Evolutionary conservation across 495 filamentous ascomycete species (phyloP).

Genomic region (Talaromyces proteolyticus): DNA sequence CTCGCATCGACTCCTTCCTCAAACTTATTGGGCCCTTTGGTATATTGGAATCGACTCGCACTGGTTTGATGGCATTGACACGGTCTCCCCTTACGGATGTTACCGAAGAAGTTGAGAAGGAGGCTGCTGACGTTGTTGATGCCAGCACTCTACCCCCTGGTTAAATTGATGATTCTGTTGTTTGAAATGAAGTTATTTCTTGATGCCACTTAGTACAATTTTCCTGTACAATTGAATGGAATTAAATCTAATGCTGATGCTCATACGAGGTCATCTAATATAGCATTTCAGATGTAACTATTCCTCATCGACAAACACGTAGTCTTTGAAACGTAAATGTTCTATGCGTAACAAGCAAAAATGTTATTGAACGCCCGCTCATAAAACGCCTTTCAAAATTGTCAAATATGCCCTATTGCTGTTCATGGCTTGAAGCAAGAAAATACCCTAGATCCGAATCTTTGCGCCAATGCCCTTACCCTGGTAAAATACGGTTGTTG

Average conservation of each 20-base stretch:
- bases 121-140: slow-evolving; percentile 90
- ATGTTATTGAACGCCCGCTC: too few relatives aligned
- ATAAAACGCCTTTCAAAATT: too few relatives aligned
- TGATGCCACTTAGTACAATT: too few relatives aligned
- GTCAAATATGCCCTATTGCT: too few relatives aligned
- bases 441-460: slow-evolving; percentile 51
- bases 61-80: slow-evolving; percentile 92
- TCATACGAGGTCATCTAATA: too few relatives aligned
- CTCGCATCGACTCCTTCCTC: slow-evolving; percentile 93
- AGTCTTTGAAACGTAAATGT: too few relatives aligned
- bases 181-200: too few relatives aligned
- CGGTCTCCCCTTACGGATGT: slow-evolving; percentile 79
- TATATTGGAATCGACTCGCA: slow-evolving; percentile 89
- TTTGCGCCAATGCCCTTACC: slow-evolving; percentile 71
- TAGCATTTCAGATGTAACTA: too few relatives aligned
- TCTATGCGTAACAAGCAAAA: too few relatives aligned
- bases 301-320: too few relatives aligned
- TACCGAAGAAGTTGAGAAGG: slow-evolving; percentile 66
- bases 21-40: slow-evolving; percentile 95
- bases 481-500: slow-evolving; percentile 59
- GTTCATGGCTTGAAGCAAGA: too few relatives aligned
- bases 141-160: slow-evolving; percentile 88
- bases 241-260: too few relatives aligned
- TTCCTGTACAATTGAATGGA: not conserved
- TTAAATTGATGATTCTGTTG: slow-evolving; percentile 38